phyloP scores from a whole-genome alignment of 805 yeast species.

The Candida suzukii region DNA sequence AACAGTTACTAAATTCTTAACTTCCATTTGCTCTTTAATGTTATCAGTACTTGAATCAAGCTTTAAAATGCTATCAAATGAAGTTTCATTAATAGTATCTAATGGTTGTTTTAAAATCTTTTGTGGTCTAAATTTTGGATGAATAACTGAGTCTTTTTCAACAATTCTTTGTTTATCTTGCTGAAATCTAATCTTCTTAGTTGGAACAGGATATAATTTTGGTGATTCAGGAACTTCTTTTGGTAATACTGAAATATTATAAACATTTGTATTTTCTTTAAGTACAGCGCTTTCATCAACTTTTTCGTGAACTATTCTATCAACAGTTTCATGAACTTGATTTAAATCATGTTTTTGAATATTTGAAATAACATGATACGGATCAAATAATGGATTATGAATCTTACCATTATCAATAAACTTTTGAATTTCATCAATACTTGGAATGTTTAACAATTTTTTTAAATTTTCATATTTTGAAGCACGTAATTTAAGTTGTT shows the following conservation, averaged over 20 bases:
- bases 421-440: neutral
- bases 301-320: neutral
- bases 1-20: neutral
- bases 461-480: slow-evolving; percentile 19
- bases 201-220: neutral
- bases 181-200: neutral
- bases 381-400: neutral
- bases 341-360: neutral
- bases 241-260: no score
- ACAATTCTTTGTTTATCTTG: no score
- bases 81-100: neutral
- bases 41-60: no score
- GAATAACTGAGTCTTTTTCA: no score
- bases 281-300: neutral
- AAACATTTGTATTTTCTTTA: neutral
- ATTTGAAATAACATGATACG: neutral
- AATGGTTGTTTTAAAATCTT: neutral
- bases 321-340: neutral
- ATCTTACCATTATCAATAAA: neutral
- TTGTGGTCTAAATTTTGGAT: no score
- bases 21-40: neutral
- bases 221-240: no score
- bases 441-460: neutral
- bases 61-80: neutral
- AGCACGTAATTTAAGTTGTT: slow-evolving; percentile 10